These are phyloP conservation scores for Heteromeles arbutifolia DNA, from an alignment of 306 rosid genomes.

Conservation along the genomic window DNA sequence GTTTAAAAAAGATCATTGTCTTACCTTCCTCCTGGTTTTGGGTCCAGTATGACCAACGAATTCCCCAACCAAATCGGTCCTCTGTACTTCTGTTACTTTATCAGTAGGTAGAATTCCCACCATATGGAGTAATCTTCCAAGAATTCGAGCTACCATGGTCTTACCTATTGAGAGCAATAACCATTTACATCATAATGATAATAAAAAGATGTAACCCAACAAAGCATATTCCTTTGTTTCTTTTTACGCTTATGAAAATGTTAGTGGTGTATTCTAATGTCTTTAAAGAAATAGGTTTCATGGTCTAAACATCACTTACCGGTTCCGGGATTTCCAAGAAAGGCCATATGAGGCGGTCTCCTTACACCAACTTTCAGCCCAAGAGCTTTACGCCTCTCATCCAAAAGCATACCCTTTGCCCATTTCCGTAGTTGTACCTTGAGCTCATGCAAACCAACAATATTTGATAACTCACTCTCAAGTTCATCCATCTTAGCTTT, in stretches of 20 bases:
- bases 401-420: conserved; percentile 99
- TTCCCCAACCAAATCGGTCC: conserved; percentile 96
- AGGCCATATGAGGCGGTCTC: conserved; percentile 98
- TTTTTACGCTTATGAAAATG: background rate
- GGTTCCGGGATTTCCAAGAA: conserved; percentile 98
- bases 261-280: background rate
- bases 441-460: conserved; percentile 91
- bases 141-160: conserved; percentile 94
- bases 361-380: conserved; percentile 83
- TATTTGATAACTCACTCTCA: conserved; percentile 61
- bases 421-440: conserved; percentile 77
- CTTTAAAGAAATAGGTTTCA: background rate
- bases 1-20: background rate
- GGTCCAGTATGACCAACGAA: conserved; percentile 99
- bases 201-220: background rate
- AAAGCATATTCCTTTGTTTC: background rate
- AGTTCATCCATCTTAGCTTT: conserved; percentile 86
- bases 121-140: conserved; percentile 87
- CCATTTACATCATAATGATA: conserved; percentile 5
- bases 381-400: conserved; percentile 91
- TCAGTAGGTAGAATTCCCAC: conserved; percentile 91
- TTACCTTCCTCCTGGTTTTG: conserved; percentile 84
- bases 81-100: conserved; percentile 89
- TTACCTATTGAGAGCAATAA: conserved; percentile 47
- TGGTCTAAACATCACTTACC: conserved; percentile 32